phyloP scores from a whole-genome alignment of 2,329 filamentous ascomycete genomes.

The Oidium heveae region DNA sequence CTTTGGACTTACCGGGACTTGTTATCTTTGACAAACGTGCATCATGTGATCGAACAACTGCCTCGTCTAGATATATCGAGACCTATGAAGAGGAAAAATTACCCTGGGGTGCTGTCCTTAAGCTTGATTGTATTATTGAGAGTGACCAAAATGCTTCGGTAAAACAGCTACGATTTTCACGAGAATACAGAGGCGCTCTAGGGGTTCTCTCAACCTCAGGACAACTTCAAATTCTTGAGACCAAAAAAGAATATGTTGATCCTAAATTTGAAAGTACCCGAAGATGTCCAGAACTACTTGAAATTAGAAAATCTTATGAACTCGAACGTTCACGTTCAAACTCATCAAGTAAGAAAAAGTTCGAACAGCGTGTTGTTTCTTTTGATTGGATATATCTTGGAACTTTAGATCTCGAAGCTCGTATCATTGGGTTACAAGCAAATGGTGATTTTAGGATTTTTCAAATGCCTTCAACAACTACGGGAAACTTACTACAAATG shows the following conservation, averaged over 20 bases:
- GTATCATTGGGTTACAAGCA: conserved; percentile 32
- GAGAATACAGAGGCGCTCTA: conserved; percentile 33
- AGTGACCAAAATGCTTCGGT: conserved; percentile 29
- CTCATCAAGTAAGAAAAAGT: conserved; percentile 19
- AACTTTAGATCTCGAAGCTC: conserved; percentile 27
- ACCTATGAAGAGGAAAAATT: conserved; percentile 34
- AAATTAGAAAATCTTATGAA: conserved; percentile 33
- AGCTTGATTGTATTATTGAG: conserved; percentile 30
- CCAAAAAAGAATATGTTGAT: conserved; percentile 26
- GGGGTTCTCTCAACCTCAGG: conserved; percentile 36
- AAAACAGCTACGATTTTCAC: conserved; percentile 34
- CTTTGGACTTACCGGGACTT: conserved; percentile 46
- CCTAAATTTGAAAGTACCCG: conserved; percentile 19
- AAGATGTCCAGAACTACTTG: conserved; percentile 30
- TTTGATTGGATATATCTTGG: conserved; percentile 41
- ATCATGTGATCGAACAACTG: conserved; percentile 22
- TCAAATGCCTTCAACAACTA: conserved; percentile 31
- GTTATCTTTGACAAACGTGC: conserved; percentile 57
- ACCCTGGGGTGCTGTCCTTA: conserved; percentile 35
- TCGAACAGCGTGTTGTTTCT: conserved; percentile 32
- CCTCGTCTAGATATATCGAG: conserved; percentile 28
- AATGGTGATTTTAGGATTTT: conserved; percentile 36
- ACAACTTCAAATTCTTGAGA: conserved; percentile 35
- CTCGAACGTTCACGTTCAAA: conserved; percentile 33
- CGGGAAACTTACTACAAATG: conserved; percentile 32